Evolutionary conservation across 192 early-diverging fungal species (phyloP).

Genomic region (Tieghemiomyces parasiticus): DNA sequence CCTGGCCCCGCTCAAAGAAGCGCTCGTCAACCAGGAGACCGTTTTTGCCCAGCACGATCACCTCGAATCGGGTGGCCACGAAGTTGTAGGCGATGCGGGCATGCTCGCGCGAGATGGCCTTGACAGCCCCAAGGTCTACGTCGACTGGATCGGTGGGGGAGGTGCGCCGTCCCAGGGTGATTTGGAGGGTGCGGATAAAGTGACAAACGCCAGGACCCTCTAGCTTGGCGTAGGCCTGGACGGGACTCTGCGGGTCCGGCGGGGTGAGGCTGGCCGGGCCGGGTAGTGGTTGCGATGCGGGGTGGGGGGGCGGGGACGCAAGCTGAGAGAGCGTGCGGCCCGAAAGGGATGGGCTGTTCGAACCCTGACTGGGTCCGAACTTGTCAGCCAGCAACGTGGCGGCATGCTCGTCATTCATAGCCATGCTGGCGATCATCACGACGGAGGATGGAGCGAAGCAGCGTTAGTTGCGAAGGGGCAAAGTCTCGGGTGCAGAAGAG

Average conservation of each 20-base stretch:
- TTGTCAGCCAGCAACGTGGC: conserved; percentile 9
- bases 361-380: background rate
- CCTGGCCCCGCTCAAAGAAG: conserved; percentile 50
- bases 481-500: too few species aligned
- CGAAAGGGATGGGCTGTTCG: background rate
- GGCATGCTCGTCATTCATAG: conserved; percentile 10
- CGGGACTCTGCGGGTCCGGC: conserved; percentile 28
- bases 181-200: conserved; percentile 66
- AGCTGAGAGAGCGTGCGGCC: background rate
- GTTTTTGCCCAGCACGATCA: conserved; percentile 79
- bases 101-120: conserved; percentile 76
- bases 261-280: background rate
- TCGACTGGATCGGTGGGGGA: conserved; percentile 55
- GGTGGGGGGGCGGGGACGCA: background rate
- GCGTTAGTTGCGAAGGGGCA: too few species aligned
- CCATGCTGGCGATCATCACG: too few species aligned
- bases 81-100: conserved; percentile 80
- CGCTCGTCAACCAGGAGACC: conserved; percentile 74
- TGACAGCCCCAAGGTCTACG: conserved; percentile 68
- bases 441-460: too few species aligned
- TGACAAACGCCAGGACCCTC: conserved; percentile 73
- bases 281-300: background rate
- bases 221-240: conserved; percentile 83
- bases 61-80: conserved; percentile 60
- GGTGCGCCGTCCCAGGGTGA: conserved; percentile 59